phyloP scores from a whole-genome alignment of 495 filamentous ascomycete species.

The Aspergillus avenaceus region DNA sequence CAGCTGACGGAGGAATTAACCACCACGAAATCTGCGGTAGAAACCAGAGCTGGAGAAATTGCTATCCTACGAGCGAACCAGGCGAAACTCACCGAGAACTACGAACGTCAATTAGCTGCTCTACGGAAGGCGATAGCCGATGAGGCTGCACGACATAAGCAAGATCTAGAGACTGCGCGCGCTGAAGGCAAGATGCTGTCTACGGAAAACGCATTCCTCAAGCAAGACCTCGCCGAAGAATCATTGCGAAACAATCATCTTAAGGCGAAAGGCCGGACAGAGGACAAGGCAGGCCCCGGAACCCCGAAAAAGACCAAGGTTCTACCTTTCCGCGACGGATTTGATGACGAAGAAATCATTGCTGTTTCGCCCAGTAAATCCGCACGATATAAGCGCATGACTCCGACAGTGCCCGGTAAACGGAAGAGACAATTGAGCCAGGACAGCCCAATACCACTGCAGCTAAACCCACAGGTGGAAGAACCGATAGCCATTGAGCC shows the following conservation, averaged over 20 bases:
- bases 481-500: constrained; percentile 22
- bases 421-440: constrained; percentile 56
- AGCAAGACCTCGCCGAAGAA: constrained; percentile 62
- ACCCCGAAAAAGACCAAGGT: constrained; percentile 58
- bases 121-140: constrained; percentile 54
- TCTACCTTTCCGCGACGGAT: constrained; percentile 63
- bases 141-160: constrained; percentile 49
- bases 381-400: constrained; percentile 47
- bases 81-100: constrained; percentile 48
- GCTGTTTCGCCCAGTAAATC: constrained; percentile 55
- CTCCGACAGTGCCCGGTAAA: constrained; percentile 58
- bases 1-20: constrained; percentile 43
- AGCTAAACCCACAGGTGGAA: constrained; percentile 44
- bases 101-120: constrained; percentile 48
- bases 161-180: constrained; percentile 51
- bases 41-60: constrained; percentile 61
- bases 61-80: constrained; percentile 64
- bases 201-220: constrained; percentile 61
- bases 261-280: constrained; percentile 38
- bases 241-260: constrained; percentile 44
- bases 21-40: constrained; percentile 43
- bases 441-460: constrained; percentile 51
- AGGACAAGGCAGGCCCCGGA: constrained; percentile 32
- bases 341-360: constrained; percentile 66
- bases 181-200: constrained; percentile 57